A percentile compares a stretch with the other conserved stretches of the same genome.
These are phyloP conservation scores for Tephrocybe sp. DNA, from an alignment of 768 basidiomycete genomes.

Conservation along the genomic window DNA sequence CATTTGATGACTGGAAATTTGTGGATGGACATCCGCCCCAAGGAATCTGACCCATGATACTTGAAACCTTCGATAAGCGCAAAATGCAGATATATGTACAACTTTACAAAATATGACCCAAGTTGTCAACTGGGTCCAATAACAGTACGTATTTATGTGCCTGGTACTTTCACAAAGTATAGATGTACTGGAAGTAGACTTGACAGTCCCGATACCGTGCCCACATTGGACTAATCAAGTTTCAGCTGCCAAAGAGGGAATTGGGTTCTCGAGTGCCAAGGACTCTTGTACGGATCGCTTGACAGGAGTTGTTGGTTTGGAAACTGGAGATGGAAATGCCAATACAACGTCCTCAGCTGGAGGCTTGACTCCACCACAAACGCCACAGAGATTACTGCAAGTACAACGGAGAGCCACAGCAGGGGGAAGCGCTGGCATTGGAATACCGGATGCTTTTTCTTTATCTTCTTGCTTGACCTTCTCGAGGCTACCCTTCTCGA, in stretches of 20 bases:
- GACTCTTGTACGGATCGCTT: neutral
- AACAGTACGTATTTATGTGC: too few relatives aligned
- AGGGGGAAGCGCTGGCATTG: neutral
- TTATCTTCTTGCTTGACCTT: conserved; percentile 6
- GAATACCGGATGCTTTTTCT: neutral
- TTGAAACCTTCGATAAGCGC: neutral
- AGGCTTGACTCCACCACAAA: conserved; percentile 5
- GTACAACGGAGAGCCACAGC: neutral
- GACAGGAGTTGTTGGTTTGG: neutral
- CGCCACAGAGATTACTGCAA: neutral
- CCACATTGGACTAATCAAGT: too few relatives aligned
- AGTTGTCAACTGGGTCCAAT: too few relatives aligned
- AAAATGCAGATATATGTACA: neutral
- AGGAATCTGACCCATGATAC: neutral
- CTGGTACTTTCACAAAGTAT: neutral
- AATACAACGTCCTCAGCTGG: neutral
- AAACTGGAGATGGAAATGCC: neutral
- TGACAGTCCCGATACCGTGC: too few relatives aligned
- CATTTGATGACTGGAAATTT: conserved; percentile 19
- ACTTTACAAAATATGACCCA: too few relatives aligned
- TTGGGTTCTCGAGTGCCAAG: neutral
- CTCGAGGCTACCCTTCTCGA: neutral
- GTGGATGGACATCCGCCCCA: conserved; percentile 7
- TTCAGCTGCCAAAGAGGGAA: too few relatives aligned
- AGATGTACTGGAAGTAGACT: too few relatives aligned